phyloP scores from a whole-genome alignment of 2,329 filamentous ascomycete genomes.

The Colletotrichum scovillei region DNA sequence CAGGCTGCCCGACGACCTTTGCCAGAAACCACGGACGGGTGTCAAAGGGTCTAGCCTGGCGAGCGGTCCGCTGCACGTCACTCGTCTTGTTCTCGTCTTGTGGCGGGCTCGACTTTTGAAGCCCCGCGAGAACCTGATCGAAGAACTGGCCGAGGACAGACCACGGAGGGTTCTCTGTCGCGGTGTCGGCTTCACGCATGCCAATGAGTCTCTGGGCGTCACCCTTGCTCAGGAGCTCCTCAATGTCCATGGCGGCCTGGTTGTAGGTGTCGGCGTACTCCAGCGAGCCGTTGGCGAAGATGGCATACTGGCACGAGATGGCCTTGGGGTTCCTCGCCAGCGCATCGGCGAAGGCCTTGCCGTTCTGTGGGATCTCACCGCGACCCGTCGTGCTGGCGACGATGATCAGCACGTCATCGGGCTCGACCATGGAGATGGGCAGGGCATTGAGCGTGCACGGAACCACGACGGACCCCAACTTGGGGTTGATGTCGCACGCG shows the following conservation, averaged over 20 bases:
- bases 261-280: constrained; percentile 33
- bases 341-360: constrained; percentile 31
- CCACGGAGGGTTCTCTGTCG: constrained; percentile 27
- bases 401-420: constrained; percentile 23
- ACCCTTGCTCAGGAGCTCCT: constrained; percentile 25
- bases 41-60: constrained; percentile 25
- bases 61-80: background rate
- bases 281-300: constrained; percentile 30
- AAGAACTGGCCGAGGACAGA: constrained; percentile 29
- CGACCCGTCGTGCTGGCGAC: constrained; percentile 31
- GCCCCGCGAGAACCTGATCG: constrained; percentile 22
- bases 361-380: constrained; percentile 30
- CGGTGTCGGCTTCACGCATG: constrained; percentile 32
- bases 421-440: constrained; percentile 24
- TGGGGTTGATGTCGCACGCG: constrained; percentile 29
- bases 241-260: constrained; percentile 30
- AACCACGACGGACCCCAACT: constrained; percentile 24
- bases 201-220: constrained; percentile 26
- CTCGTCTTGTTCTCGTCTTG: background rate
- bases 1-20: constrained; percentile 17
- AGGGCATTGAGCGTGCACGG: constrained; percentile 33
- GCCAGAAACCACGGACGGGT: constrained; percentile 32
- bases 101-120: constrained; percentile 16
- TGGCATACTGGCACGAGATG: constrained; percentile 23
- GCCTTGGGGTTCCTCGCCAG: constrained; percentile 18